Conservation (phyloP, 2,329 filamentous ascomycete species). For the Penicillium sp. region DNA sequence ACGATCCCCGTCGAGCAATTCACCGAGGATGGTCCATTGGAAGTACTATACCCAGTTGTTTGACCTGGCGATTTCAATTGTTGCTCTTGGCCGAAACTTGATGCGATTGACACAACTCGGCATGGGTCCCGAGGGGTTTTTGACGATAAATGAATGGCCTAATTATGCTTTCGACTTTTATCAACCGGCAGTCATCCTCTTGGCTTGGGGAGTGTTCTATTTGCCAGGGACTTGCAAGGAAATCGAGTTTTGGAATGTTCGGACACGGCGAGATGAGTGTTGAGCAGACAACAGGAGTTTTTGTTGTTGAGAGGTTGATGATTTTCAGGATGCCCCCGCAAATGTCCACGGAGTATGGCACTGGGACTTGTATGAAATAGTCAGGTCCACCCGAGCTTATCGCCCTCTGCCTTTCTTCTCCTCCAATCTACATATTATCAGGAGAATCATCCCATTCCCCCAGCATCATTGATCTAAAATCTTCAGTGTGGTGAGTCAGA, state of each 20-base stretch:
- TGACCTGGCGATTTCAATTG: conserved; percentile 8
- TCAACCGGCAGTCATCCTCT: conserved; percentile 10
- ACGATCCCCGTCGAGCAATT: neutral
- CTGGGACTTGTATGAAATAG: neutral
- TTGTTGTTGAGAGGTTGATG: too few species aligned
- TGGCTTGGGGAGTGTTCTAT: conserved; percentile 14
- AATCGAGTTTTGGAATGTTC: neutral
- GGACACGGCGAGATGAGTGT: neutral
- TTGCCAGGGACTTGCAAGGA: conserved; percentile 3
- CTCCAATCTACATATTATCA: too few species aligned
- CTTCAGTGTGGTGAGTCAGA: too few species aligned
- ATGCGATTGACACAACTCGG: conserved; percentile 14
- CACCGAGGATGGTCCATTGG: neutral
- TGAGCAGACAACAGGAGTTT: too few species aligned
- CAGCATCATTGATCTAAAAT: too few species aligned
- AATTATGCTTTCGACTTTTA: conserved; percentile 15
- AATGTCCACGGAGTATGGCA: neutral
- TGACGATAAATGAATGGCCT: conserved; percentile 12
- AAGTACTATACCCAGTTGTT: conserved; percentile 11
- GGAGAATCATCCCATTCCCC: too few species aligned
- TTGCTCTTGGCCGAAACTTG: conserved; percentile 13
- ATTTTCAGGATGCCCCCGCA: neutral
- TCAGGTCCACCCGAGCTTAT: neutral
- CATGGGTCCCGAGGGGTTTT: conserved; percentile 5
- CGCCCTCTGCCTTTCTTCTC: neutral